Base-by-base conservation (phyloP, 202 grass and related monocot species). In the Schoenoplectus tabernaemontani region DNA sequence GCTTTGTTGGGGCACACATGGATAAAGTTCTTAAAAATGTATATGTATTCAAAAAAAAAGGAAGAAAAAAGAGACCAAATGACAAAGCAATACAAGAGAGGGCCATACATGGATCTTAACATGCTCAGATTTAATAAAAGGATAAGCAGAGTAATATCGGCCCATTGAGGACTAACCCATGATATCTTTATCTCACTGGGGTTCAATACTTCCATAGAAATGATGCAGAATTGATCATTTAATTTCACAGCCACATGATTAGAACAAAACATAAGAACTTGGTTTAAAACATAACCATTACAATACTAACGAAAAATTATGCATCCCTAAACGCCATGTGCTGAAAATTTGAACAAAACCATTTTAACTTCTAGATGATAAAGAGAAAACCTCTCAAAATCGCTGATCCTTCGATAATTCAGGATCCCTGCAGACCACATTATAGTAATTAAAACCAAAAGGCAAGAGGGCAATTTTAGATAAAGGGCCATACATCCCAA, bases 341-440 rank as follows among this genome's bases (percentile, higher is more conserved):
- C 60, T 65, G 38, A 64, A 80, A 80, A 80, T 65, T 63, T 42
- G 64, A 80, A 64, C 78, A 80, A 62, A 48, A 80, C 39, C 58
- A 20, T 62, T 79, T 61, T n/a, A 61, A 43, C 36, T 43, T 79
- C 58, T 79, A 58, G 41, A 5, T 60, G 23, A 79, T 62, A 79
- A 22, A 79, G 60, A 80, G 62, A 33, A 78, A 39, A 59, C 39
- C 13, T 64, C 24, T 80, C 59, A 80, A 48, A n/a, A 65, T 93
- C 76, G 86, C 48, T 43, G 85, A 84, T 66, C 72, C 71, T 84
- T 92, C 7, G n/a, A 48, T 44, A 95, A 86, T 41, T 87, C 95
- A 20, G 88, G 83, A 84, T 95, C 86, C 83, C 95, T 98, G 78
- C 17, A 82, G 78, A 88, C 75, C 10, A 77, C 41, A 83, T 51